These are phyloP conservation scores for Solanum hybrid DNA, from an alignment of 305 asterid species.

Conservation along the genomic window DNA sequence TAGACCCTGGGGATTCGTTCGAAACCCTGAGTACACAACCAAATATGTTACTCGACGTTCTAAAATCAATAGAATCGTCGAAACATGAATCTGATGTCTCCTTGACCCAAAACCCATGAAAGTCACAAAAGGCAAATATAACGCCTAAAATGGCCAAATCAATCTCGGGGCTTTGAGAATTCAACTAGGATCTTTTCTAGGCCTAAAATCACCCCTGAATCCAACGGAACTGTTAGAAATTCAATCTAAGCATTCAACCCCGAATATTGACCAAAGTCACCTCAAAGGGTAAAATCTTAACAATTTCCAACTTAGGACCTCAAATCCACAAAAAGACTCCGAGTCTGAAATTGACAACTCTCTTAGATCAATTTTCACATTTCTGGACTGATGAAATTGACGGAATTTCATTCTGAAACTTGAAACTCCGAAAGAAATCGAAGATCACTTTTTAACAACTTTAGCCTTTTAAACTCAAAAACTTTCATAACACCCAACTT, in stretches of 20 bases:
- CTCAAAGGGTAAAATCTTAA: background rate
- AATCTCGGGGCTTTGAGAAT: background rate
- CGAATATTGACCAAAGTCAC: background rate
- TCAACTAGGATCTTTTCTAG: background rate
- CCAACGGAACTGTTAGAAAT: background rate
- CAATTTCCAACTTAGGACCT: background rate
- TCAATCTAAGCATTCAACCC: no score
- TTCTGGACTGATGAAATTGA: rapidly evolving
- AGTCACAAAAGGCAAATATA: no score
- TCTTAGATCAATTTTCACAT: no score
- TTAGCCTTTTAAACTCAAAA: background rate
- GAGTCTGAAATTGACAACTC: no score
- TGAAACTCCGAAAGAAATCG: background rate
- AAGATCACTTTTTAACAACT: background rate
- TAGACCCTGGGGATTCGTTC: no score
- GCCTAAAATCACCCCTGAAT: background rate
- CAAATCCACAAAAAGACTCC: background rate
- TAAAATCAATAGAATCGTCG: no score
- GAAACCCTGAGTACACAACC: no score
- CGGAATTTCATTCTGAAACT: background rate
- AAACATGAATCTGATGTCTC: no score
- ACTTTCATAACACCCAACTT: background rate
- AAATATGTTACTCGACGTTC: no score
- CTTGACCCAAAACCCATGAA: background rate
- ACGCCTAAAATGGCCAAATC: background rate